phyloP scores from a whole-genome alignment of 768 basidiomycete genomes.

The Amanita muscaria region DNA sequence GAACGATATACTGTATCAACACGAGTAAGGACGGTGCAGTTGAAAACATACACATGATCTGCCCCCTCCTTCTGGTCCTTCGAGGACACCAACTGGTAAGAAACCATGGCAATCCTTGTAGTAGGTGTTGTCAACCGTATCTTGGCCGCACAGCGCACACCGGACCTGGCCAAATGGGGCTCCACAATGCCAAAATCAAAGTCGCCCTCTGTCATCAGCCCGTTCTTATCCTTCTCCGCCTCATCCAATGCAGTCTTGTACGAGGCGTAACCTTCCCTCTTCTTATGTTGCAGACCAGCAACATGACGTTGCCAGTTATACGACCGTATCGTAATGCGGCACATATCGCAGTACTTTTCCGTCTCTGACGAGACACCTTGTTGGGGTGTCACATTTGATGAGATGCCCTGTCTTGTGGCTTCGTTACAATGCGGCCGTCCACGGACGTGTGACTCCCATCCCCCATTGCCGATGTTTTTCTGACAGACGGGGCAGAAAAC shows the following conservation, averaged over 20 bases:
- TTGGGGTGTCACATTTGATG: constrained; percentile 13
- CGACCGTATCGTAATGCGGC: constrained; percentile 18
- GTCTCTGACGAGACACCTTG: constrained; percentile 4
- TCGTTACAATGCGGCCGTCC: constrained; percentile 1
- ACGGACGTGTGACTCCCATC: constrained; percentile 1
- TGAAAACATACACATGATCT: background rate
- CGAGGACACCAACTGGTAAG: background rate
- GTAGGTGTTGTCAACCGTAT: constrained; percentile 18
- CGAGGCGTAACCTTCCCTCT: constrained; percentile 27
- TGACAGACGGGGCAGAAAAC: constrained; percentile 8
- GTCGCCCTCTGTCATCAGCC: constrained; percentile 32
- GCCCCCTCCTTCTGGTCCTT: background rate
- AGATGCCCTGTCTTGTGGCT: background rate
- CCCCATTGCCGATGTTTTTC: constrained; percentile 1
- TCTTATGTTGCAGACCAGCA: constrained; percentile 21
- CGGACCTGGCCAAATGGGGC: constrained; percentile 16
- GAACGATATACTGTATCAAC: background rate
- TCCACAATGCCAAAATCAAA: constrained; percentile 48
- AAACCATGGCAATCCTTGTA: constrained; percentile 10
- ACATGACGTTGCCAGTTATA: constrained; percentile 28
- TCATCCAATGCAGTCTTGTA: constrained; percentile 39
- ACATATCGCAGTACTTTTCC: constrained; percentile 19
- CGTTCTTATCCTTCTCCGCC: constrained; percentile 48
- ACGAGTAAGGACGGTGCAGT: background rate
- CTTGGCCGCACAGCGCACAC: constrained; percentile 15